Base-by-base conservation (phyloP, 176 grass and related monocot species). In the Carex parvula region DNA sequence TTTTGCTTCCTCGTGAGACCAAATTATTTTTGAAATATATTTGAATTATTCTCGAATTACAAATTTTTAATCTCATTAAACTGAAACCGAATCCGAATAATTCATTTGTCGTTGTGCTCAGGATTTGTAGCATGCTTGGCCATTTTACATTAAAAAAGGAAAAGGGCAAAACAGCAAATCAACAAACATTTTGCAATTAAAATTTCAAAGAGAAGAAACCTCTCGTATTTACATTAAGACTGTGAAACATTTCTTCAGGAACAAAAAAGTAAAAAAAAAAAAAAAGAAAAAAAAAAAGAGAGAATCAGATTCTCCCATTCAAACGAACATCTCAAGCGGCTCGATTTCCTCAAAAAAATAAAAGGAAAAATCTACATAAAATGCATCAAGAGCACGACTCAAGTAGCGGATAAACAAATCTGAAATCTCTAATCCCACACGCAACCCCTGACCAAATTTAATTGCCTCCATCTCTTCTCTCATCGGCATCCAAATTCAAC, bases 311-410 rank as follows among this genome's bases (percentile, higher is more conserved):
- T 56, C 72, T 75, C 20, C 42, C 44, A 53, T 53, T 53, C 3
- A 75, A 77, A 77, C 11, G 2, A 44, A 56, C 48, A 54, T 32
- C 73, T 77, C 24, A 77, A 77, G 73, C 73, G 73, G 73, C 73
- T 77, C 50, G 48, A 56, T 77, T 53, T 75, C 66, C 70, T 75
- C 73, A 56, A 13, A 22, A 26, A 73, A 52, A 73, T 1, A 14
- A 8, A 46, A 73, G 14, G 50, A 32, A 76, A 77, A 77, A 77
- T 29, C 22, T 52, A 75, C 10, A 75, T 75, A 50, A 70, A 54
- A 56, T 17, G 22, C 21, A 77, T 77, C 46, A 56, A 56, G 73
- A 33, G 73, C 73, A 33, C 73, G 24, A 18, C 73, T 55, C 46
- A 32, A 77, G 50, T 33, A 76, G 14, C 6, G 73, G 5, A 21